Base-by-base conservation (phyloP, 2,329 filamentous ascomycete genomes). In the Bimuria novae-zelandiae region DNA sequence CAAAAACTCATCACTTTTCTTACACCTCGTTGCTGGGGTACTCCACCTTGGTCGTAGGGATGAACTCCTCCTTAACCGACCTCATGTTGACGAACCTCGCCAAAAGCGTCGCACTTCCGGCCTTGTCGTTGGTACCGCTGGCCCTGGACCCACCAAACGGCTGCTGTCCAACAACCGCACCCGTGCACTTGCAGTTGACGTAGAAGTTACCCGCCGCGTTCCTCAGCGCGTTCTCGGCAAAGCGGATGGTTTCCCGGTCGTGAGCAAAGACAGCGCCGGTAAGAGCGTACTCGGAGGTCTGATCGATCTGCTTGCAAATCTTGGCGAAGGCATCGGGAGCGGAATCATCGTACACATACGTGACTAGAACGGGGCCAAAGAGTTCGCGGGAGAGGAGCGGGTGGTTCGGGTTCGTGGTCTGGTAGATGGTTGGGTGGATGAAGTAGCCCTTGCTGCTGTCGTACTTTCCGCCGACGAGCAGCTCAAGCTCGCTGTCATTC, bases 201-300 rank as follows among this genome's bases (percentile, higher is more conserved):
- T 93, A 93, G 72, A 92, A 92, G 79, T 93, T 93, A 36, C 89
- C 89, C 0, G 89, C 89, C 0, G 87, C 79, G 69, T 92, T 85
- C 59, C 88, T 80, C 48, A 93, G 79, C 55, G 80, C 82, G 62
- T 91, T 84, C 73, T 92, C 89, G 0, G 89, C 89, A 51, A 80
- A 80, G 21, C 86, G 82, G 54, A 92, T 77, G 12, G 82, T 86
- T 41, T 80, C 75, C 35, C 89, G 79, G 73, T 92, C 88, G 51
- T 80, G 75, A 8, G 89, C 88, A 71, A 93, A 93, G 49, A 93
- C 79, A 53, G 88, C 82, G 10, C 89, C 89, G 0, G 89, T 93
- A 49, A 93, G 79, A 2, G 84, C 89, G 71, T 95, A 96, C 64
- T 89, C 88, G 52, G 85, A 86, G 1, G 89, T 89, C 5, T 75